Evolutionary conservation across 2,329 filamentous ascomycete genomes (phyloP).

Genomic region (Chalaropsis thielavioides): DNA sequence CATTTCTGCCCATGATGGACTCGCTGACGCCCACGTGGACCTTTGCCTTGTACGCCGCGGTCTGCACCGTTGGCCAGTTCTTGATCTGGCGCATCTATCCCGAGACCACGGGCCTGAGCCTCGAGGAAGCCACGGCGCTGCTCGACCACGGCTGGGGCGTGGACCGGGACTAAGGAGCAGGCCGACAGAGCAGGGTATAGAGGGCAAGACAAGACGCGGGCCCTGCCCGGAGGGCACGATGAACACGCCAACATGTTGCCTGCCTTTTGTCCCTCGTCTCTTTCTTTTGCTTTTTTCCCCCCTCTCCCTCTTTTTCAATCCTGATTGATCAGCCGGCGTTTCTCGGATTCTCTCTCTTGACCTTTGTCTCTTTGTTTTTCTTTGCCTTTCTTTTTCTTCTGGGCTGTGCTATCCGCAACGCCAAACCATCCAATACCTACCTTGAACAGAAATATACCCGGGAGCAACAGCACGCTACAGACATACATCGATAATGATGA

Average conservation of each 20-base stretch:
- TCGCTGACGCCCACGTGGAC: slow-evolving; percentile 57
- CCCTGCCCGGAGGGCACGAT: no score
- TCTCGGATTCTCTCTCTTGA: not conserved
- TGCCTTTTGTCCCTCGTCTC: not conserved
- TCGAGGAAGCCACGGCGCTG: slow-evolving; percentile 66
- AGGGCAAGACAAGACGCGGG: no score
- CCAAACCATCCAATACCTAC: not conserved
- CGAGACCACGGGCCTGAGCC: slow-evolving; percentile 65
- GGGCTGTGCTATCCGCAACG: not conserved
- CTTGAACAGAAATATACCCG: not conserved
- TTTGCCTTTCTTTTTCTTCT: not conserved
- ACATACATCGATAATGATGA: no score
- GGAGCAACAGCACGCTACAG: not conserved
- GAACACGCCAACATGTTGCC: no score
- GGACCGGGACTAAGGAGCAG: not conserved
- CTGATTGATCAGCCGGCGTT: not conserved
- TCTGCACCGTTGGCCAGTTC: slow-evolving; percentile 56
- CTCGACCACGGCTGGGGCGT: slow-evolving; percentile 63
- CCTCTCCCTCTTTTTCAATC: not conserved
- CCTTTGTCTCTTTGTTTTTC: not conserved
- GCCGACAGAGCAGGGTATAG: no score
- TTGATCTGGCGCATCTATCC: slow-evolving; percentile 65
- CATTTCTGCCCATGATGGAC: slow-evolving; percentile 80
- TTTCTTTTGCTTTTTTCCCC: not conserved
- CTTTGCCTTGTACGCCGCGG: slow-evolving; percentile 61